Conservation (phyloP, 768 basidiomycete genomes). For the Pleurotus platypus region DNA sequence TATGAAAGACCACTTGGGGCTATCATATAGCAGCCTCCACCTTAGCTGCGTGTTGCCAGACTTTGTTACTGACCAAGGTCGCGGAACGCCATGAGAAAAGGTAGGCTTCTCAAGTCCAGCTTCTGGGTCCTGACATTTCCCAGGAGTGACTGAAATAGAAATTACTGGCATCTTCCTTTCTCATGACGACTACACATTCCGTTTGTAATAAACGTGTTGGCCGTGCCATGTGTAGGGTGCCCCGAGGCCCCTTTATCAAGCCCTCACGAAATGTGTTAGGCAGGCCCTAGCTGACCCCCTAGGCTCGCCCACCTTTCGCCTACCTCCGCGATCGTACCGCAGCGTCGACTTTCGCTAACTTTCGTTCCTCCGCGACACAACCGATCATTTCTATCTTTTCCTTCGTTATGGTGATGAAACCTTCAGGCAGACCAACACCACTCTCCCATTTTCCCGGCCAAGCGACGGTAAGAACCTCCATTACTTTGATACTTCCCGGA, state of each 20-base stretch:
- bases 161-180: not conserved
- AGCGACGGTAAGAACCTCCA: not conserved
- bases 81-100: not conserved
- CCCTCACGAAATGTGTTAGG: not conserved
- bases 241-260: not conserved
- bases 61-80: not conserved
- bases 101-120: not conserved
- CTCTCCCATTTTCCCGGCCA: not conserved
- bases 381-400: not conserved
- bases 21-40: not conserved
- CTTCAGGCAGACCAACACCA: not conserved
- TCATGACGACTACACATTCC: slow-evolving; percentile 1
- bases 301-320: not conserved
- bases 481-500: too few species aligned
- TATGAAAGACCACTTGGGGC: not conserved
- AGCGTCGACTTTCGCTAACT: not conserved
- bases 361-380: not conserved
- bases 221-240: not conserved
- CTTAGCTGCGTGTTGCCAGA: not conserved
- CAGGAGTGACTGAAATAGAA: slow-evolving; percentile 1
- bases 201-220: slow-evolving; percentile 4
- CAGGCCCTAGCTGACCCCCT: not conserved
- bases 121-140: not conserved
- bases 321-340: not conserved
- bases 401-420: not conserved